Evolutionary conservation across 2,329 filamentous ascomycete genomes (phyloP), one percentile per base, ranked within the genome.

Genomic region (Dactylonectria macrodidyma): DNA sequence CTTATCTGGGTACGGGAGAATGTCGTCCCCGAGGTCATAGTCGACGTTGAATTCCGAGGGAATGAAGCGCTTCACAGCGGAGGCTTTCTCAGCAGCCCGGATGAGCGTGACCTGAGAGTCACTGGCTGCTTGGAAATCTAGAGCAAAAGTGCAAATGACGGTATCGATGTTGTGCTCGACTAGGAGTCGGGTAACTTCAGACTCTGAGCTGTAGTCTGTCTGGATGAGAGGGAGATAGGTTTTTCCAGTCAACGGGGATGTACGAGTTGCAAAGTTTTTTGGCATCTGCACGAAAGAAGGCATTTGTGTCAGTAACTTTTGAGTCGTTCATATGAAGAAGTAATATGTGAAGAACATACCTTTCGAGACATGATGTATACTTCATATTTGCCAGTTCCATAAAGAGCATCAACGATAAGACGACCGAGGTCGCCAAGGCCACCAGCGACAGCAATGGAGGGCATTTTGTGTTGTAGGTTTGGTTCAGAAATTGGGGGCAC

Each of bases 371-470:
- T 70, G 3, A 86, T 77, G 51, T 84, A 77, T 14, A 86, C 78
- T 26, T 83, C 69, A 62, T 85, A 79, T 57, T 81, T 81, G 57
- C 62, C 78, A 19, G 69, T 78, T 34, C 71, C 76, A 16, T 69
- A 70, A 12, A 87, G 68, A 16, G 79, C 81, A 14, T 87, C 84
- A 22, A 85, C 81, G 38, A 88, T 79, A 3, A 84, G 82, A 30
- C 78, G 79, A 8, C 85, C 85, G 4, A 87, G 76, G 24, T 79
- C 80, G 22, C 85, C 84, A 1, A 81, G 82, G 11, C 85, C 85
- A 54, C 85, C 85, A 7, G 83, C 83, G 24, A 87, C 80, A 55
- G 81, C 84, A 51, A 87, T 77, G 22, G 81, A 74, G 14, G 72
- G 44, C 78, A 80, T 79, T 48, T 30, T 41, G 52, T n/a, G 16